Base-by-base conservation (phyloP, 208 protist genomes). In the Trypanosomatidae sp. region DNA sequence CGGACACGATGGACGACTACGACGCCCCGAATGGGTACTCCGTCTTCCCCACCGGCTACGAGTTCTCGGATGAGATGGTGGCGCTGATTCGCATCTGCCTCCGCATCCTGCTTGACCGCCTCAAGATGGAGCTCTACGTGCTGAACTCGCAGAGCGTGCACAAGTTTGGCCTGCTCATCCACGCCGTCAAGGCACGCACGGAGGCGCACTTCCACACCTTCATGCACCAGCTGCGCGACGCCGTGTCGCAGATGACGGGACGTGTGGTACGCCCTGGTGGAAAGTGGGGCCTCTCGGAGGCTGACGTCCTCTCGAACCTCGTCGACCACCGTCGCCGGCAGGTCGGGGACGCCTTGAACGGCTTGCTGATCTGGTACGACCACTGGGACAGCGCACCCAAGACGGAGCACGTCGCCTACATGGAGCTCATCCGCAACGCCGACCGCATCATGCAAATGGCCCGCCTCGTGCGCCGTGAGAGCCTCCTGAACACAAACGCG, bases 291-390 rank as follows among this genome's bases (percentile, higher is more conserved):
- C 60, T 94, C n/a, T 76, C 77, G 41, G 87, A 88, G 70, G 64
- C 74, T 7, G 89, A 94, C 71, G 77, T 94, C 15, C 73, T 90
- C 50, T 82, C 84, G 3, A 69, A 79, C 56, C 81, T 94, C 50
- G 73, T 90, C 10, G 85, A 89, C 59, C 86, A 91, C 79, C 79
- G 83, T 65, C 89, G 89, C 39, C 84, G 87, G 3, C 86, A 82
- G 60, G 83, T 85, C 8, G 77, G 84, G n/a, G 79, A 86, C 47
- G 84, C 89, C n/a, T 71, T 94, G 17, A 77, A 80, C 64, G 87
- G 89, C 12, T 64, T 94, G n/a, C 84, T 94, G 15, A 85, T 94
- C 68, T 94, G 89, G 89, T 94, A 94, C 68, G 89, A 94, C 64
- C 86, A 91, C 81, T 94, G 89, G 89, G 87, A 91, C 74, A 73